Base-by-base conservation (phyloP, 495 filamentous ascomycete genomes). In the Daldinia concentrica region DNA sequence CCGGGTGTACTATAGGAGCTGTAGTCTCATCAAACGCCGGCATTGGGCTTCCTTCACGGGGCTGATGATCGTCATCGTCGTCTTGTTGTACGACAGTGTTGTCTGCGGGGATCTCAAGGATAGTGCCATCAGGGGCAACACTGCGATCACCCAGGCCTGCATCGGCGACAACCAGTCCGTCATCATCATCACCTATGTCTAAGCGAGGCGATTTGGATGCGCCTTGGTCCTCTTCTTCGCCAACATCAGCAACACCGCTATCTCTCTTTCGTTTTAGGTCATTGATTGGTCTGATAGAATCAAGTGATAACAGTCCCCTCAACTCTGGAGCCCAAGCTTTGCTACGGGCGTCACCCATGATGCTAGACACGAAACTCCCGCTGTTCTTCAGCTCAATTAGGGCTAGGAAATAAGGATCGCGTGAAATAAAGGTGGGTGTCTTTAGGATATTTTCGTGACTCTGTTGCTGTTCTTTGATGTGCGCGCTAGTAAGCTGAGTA, bases 191-290 rank as follows among this genome's bases (percentile, higher is more conserved):
- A 41, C 80, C 89, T 68, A 93, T 79, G 60, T 93, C 91, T 34
- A 95, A 82, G 26, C 87, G 87, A 43, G 90, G 91, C n/a, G 87
- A 85, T 71, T 89, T 90, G 30, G 82, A 85, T 48, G 80, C 80
- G 37, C 77, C 79, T 58, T 87, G 88, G 50, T 90, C 88, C 34
- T 89, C 85, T 58, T 90, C 90, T 54, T 83, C 86, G 24, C 85
- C 87, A 77, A 96, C 84, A 76, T 94, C 93, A 34, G 91, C 91
- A 59, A 96, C 87, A 9, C 93, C 94, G 71, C 89, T 93, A 77
- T 97, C 95, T 41, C 95, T 90, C 85, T 99, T 99, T 60, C 96
- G 83, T 87, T 98, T 99, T 52, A 95, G 85, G 41, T 95, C 93
- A 52, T 92, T 91, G 12, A 90, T 85, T 54, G 87, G 88, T 62